Percentiles rank a stretch among this genome's conserved stretches.
phyloP scores from a whole-genome alignment of 2,329 filamentous ascomycete species.

The Metarhizium humberi region DNA sequence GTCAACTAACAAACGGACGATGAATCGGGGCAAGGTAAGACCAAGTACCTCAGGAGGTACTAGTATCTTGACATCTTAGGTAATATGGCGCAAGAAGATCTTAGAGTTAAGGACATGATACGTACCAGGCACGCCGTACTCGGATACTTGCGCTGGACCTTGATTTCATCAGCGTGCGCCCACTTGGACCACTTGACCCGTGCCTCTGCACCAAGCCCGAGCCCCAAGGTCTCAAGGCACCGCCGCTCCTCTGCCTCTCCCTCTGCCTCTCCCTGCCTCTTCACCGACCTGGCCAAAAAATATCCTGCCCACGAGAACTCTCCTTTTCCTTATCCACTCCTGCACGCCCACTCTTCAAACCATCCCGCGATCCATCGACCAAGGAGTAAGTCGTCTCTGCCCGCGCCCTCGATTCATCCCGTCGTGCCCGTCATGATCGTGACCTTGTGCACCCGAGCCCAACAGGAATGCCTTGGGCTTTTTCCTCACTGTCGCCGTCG shows the following conservation, averaged over 20 bases:
- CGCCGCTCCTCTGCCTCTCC: neutral
- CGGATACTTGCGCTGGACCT: no score
- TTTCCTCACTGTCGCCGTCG: neutral
- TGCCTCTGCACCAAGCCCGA: neutral
- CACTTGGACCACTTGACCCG: neutral
- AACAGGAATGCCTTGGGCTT: neutral
- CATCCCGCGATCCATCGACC: constrained; percentile 7
- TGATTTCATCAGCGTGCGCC: neutral
- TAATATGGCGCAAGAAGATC: no score
- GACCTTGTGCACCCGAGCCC: neutral
- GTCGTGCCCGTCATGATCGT: neutral
- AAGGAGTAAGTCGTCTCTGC: constrained; percentile 9
- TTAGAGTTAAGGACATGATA: no score
- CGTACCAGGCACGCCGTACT: no score
- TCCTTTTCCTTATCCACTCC: constrained; percentile 7
- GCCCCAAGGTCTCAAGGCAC: neutral
- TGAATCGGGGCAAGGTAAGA: no score
- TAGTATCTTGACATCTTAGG: no score
- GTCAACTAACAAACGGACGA: no score
- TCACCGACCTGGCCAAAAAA: constrained; percentile 6
- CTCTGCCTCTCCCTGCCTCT: neutral
- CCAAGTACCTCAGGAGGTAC: no score
- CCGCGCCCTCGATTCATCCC: neutral
- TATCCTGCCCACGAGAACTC: constrained; percentile 7
- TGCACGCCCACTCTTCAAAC: constrained; percentile 5